Conservation (phyloP, 2,329 filamentous ascomycete species). For the Ophiostoma sp. region DNA sequence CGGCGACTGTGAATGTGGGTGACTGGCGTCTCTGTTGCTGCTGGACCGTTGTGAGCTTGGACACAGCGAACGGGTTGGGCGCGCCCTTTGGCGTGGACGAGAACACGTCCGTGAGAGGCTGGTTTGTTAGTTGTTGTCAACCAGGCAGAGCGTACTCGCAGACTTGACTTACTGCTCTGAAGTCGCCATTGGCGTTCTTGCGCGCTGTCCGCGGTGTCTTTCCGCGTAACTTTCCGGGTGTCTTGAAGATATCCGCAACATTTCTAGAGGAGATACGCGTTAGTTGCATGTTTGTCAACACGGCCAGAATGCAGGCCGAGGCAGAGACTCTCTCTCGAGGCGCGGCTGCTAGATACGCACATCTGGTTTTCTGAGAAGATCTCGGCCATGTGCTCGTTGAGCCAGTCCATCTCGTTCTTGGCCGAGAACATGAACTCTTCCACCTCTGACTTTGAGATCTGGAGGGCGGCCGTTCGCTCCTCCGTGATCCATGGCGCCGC, state of each 20-base stretch:
- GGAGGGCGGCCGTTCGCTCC: slow-evolving; percentile 71
- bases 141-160: too few relatives aligned
- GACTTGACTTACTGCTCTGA: slow-evolving; percentile 54
- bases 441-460: slow-evolving; percentile 72
- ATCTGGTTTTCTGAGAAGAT: slow-evolving; percentile 82
- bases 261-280: slow-evolving; percentile 51
- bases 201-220: slow-evolving; percentile 70
- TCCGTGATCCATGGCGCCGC: slow-evolving; percentile 79
- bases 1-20: slow-evolving; percentile 48
- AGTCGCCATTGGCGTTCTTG: slow-evolving; percentile 53
- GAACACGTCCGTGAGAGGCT: slow-evolving; percentile 58
- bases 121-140: not conserved
- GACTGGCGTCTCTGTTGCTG: slow-evolving; percentile 41
- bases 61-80: slow-evolving; percentile 48
- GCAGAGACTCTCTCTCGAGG: not conserved
- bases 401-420: slow-evolving; percentile 91
- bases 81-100: slow-evolving; percentile 50
- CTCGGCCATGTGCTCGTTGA: slow-evolving; percentile 97
- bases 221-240: slow-evolving; percentile 73
- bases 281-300: not conserved
- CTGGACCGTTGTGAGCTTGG: slow-evolving; percentile 40
- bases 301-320: too few relatives aligned
- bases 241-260: slow-evolving; percentile 93
- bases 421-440: slow-evolving; percentile 93
- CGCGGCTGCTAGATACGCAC: slow-evolving; percentile 49